These are phyloP conservation scores for Coelastrella sp. DNA, from an alignment of 139 green algal genomes.

Conservation along the genomic window DNA sequence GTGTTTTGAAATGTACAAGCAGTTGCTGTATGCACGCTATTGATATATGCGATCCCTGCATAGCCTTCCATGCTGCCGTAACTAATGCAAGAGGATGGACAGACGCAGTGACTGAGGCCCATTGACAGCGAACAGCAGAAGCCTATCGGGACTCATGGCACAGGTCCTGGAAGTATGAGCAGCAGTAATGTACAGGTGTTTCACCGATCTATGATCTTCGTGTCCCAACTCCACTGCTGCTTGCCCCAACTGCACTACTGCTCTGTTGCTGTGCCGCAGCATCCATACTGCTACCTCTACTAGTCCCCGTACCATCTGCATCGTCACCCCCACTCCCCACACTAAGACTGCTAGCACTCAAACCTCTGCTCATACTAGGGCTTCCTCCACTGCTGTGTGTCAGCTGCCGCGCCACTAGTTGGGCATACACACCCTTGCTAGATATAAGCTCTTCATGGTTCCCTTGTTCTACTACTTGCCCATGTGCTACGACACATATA, in stretches of 20 bases:
- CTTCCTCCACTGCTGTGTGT: conserved; percentile 23
- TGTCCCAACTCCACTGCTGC: no score
- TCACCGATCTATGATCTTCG: no score
- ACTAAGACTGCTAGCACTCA: neutral
- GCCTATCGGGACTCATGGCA: no score
- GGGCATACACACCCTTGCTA: conserved; percentile 59
- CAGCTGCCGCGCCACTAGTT: conserved; percentile 69
- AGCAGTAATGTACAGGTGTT: no score
- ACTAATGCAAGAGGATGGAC: no score
- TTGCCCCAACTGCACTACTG: neutral
- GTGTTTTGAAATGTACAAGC: no score
- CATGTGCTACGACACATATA: conserved; percentile 81
- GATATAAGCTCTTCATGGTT: conserved; percentile 50
- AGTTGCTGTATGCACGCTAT: no score
- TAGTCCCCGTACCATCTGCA: conserved; percentile 7
- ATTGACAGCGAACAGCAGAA: no score
- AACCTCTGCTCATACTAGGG: neutral
- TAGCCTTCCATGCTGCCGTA: no score
- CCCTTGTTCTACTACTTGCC: conserved; percentile 68
- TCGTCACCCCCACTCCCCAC: neutral
- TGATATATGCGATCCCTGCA: no score
- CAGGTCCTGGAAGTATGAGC: no score
- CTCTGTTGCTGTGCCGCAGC: neutral
- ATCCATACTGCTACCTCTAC: conserved; percentile 16
- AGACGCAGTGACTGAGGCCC: no score